Conservation (phyloP, 148 eudicot genomes). For the Camellia granthamiana region DNA sequence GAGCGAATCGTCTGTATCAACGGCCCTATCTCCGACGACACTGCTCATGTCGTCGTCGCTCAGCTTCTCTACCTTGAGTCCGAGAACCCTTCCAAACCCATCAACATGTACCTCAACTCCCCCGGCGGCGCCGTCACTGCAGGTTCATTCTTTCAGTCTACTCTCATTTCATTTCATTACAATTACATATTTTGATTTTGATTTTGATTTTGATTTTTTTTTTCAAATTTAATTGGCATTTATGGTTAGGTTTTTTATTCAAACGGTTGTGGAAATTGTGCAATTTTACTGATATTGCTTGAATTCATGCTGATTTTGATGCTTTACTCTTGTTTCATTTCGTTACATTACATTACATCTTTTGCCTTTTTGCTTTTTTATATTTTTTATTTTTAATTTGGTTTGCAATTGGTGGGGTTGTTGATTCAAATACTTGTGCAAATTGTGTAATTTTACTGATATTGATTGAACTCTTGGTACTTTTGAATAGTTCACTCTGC, state of each 20-base stretch:
- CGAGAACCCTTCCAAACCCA: conserved; percentile 92
- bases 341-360: no score
- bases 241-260: neutral
- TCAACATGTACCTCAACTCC: conserved; percentile 88
- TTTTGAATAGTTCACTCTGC: neutral
- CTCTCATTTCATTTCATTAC: no score
- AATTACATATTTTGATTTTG: neutral
- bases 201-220: neutral
- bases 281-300: no score
- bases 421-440: neutral
- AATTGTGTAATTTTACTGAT: no score
- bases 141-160: conserved; percentile 32
- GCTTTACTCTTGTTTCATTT: no score
- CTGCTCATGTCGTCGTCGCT: conserved; percentile 92
- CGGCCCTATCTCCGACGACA: conserved; percentile 86
- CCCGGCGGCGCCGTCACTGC: conserved; percentile 99
- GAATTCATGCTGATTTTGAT: no score
- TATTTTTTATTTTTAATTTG: neutral
- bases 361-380: neutral
- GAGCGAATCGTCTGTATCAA: conserved; percentile 91
- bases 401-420: neutral
- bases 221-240: neutral
- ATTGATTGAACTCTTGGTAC: no score
- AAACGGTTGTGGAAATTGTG: no score
- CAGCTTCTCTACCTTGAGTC: conserved; percentile 93